A percentile compares a stretch with the other conserved stretches of the same genome.
Evolutionary conservation across 1,139 yeast genomes (phyloP).

Genomic region (Kluyveromyces sp.): DNA sequence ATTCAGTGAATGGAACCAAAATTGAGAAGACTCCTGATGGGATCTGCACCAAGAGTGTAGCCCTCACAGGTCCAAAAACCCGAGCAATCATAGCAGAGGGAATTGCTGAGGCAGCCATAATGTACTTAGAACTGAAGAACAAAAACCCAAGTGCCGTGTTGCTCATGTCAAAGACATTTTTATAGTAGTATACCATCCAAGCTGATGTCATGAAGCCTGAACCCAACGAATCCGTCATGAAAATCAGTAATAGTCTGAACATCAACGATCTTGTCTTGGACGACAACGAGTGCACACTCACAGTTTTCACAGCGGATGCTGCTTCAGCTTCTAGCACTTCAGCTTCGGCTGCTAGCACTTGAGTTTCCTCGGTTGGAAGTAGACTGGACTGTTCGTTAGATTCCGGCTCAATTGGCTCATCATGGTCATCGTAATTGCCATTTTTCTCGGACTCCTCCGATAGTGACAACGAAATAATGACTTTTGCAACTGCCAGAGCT

Average conservation of each 20-base stretch:
- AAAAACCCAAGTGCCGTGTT: constrained; percentile 40
- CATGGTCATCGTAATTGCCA: constrained; percentile 13
- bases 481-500: constrained; percentile 47
- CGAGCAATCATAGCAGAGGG: constrained; percentile 62
- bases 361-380: constrained; percentile 12
- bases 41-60: constrained; percentile 68
- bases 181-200: constrained; percentile 79
- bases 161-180: constrained; percentile 28
- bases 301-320: constrained; percentile 16
- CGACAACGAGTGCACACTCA: constrained; percentile 15
- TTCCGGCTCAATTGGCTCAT: constrained; percentile 7
- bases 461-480: constrained; percentile 47
- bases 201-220: constrained; percentile 83
- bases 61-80: constrained; percentile 66
- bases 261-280: constrained; percentile 28
- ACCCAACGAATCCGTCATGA: constrained; percentile 72
- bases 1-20: constrained; percentile 40
- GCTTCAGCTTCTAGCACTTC: constrained; percentile 22
- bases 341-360: constrained; percentile 17
- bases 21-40: constrained; percentile 70
- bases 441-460: constrained; percentile 49
- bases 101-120: constrained; percentile 55
- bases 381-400: not conserved
- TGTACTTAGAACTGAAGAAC: constrained; percentile 53
- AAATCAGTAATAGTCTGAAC: constrained; percentile 44